Evolutionary conservation across 2,329 filamentous ascomycete species (phyloP), one percentile per base, ranked within the genome.

Genomic region (Arachnopeziza araneosa): DNA sequence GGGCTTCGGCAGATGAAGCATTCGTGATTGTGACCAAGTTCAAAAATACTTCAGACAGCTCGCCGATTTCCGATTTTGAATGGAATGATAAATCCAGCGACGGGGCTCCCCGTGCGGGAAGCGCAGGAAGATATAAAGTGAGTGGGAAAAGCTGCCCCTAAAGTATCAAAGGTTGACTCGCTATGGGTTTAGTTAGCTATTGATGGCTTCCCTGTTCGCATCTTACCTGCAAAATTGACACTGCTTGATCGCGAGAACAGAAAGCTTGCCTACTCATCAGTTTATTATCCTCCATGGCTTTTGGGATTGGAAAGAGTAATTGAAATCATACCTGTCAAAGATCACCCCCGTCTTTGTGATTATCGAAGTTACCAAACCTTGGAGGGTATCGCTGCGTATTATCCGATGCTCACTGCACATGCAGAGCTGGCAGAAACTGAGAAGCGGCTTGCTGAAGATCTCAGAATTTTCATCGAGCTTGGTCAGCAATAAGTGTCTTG

Each of bases 311-410:
- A 67, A 44, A 63, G 60, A 32, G 64, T 67, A 7, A 64, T 68
- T 26, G 63, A 69, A 50, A 64, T 69, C 1, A 23, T 66, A 3
- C 55, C 66, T 14, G 24, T 68, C 3, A 54, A 61, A 44, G 63
- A 59, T 10, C 26, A 62, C 10, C 58, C 58, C 7, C 59, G 52
- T 14, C 24, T 58, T 23, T 69, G 64, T 50, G 66, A 69, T 51
- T 68, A 66, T 54, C 57, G 66, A 24, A 64, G 58, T 14, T 68
- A 58, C 52, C 54, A 57, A 9, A 69, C 65, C 2, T 10, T 63
- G 17, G 50, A 60, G 21, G 67, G 66, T 9, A 12, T 66, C 10
- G 67, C 60, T 54, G 62, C 65, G 10, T 68, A 66, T 54, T 67
- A 64, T 54, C 58, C 63, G 17, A 55, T 67, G 19, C 54, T 67